phyloP scores from a whole-genome alignment of 208 protist species.

The Leishmania braziliensis region DNA sequence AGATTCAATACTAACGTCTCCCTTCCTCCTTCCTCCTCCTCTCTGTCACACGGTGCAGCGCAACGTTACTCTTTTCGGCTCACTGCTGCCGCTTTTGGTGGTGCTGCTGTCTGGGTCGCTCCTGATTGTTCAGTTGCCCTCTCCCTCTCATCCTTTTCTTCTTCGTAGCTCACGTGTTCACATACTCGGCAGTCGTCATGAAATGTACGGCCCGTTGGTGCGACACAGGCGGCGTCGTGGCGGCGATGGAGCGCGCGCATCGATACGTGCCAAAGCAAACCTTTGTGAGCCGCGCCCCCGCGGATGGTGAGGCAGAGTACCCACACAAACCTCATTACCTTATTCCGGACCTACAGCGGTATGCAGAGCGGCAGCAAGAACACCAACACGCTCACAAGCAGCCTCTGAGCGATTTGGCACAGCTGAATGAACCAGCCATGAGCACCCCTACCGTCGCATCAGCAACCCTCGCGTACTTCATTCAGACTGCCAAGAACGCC shows the following conservation, averaged over 20 bases:
- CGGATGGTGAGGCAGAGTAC: conserved; percentile 3
- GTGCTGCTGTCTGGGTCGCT: neutral
- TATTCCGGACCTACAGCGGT: conserved; percentile 10
- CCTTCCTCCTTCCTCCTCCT: neutral
- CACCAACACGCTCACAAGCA: neutral
- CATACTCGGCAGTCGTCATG: conserved; percentile 8
- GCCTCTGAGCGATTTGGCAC: neutral
- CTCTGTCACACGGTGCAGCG: neutral
- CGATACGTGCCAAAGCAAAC: conserved; percentile 10
- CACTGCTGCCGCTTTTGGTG: neutral
- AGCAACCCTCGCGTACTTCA: conserved; percentile 1
- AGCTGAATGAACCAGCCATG: neutral
- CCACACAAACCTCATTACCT: conserved; percentile 13
- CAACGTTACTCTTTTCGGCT: neutral
- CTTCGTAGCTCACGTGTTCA: neutral
- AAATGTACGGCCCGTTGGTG: neutral
- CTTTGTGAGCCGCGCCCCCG: neutral
- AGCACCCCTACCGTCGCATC: neutral
- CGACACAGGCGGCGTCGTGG: neutral
- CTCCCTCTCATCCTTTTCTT: conserved; percentile 1
- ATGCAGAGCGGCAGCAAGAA: conserved; percentile 16
- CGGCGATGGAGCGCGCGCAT: conserved; percentile 18
- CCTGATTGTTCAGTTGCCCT: neutral
- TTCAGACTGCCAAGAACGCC: conserved; percentile 9
- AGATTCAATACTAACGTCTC: neutral